Base-by-base conservation (phyloP, 2,329 filamentous ascomycete species). In the Tolypocladium tundrense region DNA sequence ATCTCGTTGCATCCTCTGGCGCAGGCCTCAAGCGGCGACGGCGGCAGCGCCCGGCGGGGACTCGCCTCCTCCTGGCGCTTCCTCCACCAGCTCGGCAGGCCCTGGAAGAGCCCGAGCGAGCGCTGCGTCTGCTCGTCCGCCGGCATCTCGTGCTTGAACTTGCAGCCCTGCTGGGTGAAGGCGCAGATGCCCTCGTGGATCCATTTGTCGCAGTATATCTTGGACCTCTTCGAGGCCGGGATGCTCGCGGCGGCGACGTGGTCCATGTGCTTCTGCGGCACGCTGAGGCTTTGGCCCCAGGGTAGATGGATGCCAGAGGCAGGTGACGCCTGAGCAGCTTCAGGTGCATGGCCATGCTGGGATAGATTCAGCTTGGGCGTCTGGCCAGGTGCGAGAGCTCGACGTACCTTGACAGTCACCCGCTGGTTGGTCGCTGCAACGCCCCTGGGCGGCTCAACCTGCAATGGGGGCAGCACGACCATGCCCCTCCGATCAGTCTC, bases 131-230 rank as follows among this genome's bases (percentile, higher is more conserved):
- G 75, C 55, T 78, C 77, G 62, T 91, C 85, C 33, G 75, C 72
- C 0, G 92, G 92, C 88, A 96, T 96, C 69, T 94, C 89, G 70
- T 96, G 92, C 74, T 91, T 93, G 77, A 86, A 96, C 63, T 87
- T 85, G 75, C 92, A 96, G 0, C 92, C 91, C 67, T 92, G 87
- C 69, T 95, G 90, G 4, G 82, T 86, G 70, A 90, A 97, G 61
- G 88, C 88, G 69, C 92, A 97, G 50, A 89, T 84, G 24, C 91
- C 91, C 59, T 88, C 87, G 65, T 90, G 86, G 57, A 96, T 87
- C 91, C 91, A 97, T 71, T 93, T 90, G 59, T 91, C 90, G 73
- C 91, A 96, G 19, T 42, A 42, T 42, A 42, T 21, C 41, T 42
- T 42, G 19, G 41, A 42, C 19, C 41, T 42, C 4, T 21, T 42